Evolutionary conservation across 2,329 filamentous ascomycete genomes (phyloP).

Genomic region (Arthrobotrys conoides): DNA sequence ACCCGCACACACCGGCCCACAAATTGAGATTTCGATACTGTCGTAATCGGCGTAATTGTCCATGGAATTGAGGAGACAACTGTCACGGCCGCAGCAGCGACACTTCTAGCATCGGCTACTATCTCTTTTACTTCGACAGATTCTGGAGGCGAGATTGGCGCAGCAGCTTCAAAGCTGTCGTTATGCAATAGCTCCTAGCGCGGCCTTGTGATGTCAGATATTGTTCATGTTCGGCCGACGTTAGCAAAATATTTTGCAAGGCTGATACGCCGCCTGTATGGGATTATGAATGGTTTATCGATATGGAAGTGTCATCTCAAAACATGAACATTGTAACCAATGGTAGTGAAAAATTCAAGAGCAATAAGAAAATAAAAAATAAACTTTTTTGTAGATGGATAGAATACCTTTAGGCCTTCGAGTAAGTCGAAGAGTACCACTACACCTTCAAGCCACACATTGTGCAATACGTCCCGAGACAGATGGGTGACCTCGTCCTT

Average conservation of each 20-base stretch:
- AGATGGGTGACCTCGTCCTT: conserved; percentile 77
- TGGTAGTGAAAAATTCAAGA: too few species aligned
- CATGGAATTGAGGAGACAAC: conserved; percentile 74
- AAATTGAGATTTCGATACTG: conserved; percentile 90
- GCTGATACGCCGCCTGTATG: conserved; percentile 19
- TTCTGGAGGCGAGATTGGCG: conserved; percentile 42
- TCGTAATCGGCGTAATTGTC: conserved; percentile 79
- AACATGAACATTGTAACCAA: conserved; percentile 13
- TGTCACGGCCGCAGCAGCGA: conserved; percentile 56
- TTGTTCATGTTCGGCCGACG: conserved; percentile 2
- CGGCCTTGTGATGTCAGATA: conserved; percentile 50
- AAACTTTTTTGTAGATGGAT: background rate
- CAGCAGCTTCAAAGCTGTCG: conserved; percentile 17
- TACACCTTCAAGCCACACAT: conserved; percentile 79
- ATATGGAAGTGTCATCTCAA: conserved; percentile 16
- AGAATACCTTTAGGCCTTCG: conserved; percentile 75
- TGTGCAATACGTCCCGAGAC: conserved; percentile 77
- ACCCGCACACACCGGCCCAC: conserved; percentile 82
- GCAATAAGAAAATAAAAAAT: conserved; percentile 5
- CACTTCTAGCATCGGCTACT: conserved; percentile 17
- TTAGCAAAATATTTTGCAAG: background rate
- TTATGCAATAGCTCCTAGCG: conserved; percentile 55
- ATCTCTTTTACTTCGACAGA: conserved; percentile 33
- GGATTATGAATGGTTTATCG: conserved; percentile 8
- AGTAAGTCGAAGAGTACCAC: conserved; percentile 94